Base-by-base conservation (phyloP, 495 filamentous ascomycete genomes). In the Penicillium riverlandense region DNA sequence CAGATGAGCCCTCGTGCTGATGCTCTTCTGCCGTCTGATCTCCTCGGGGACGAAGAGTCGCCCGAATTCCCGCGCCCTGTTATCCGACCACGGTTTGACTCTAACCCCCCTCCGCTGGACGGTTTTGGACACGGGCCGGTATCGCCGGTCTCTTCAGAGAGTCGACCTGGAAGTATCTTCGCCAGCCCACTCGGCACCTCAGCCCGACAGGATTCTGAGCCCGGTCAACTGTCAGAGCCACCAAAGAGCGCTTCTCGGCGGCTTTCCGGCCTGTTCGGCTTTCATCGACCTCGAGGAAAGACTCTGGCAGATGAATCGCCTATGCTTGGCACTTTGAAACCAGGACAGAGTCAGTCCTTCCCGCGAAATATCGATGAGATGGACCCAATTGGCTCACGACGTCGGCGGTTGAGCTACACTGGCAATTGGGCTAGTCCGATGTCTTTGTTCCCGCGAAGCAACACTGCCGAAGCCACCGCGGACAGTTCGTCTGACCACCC, bases 1-100 rank as follows among this genome's bases (percentile, higher is more conserved):
- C 84, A 86, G 29, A 85, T 92, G 62, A 91, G 87, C 51, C 88
- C 88, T 22, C 84, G 85, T 10, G 88, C 88, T 8, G 78, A 86
- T 39, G 73, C 83, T 15, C 70, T 92, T 22, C 66, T 95, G 16
- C 88, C 88, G 15, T 88, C 86, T 1, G 84, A 86, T 49, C 79
- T 95, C 43, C 80, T 95, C 50, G 65, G 84, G 2, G 79, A 89
- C 46, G 88, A 90, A 37, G 88, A 90, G 45, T 72, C 72, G 7
- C 75, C 80, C 1, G 69, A 61, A 70, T 74, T 65, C 66, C 79
- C 47, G 43, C 55, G 46, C 45, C 71, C 53, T 54, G 57, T 58
- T 53, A 67, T 48, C 48, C 61, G 43, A 55, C 63, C 53, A 54
- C 44, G 66, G 48, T 68, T 70, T 35, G 52, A 70, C 12, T 58